phyloP scores from a whole-genome alignment of 441 rosid species.

The Pelargonium cotyledonis region DNA sequence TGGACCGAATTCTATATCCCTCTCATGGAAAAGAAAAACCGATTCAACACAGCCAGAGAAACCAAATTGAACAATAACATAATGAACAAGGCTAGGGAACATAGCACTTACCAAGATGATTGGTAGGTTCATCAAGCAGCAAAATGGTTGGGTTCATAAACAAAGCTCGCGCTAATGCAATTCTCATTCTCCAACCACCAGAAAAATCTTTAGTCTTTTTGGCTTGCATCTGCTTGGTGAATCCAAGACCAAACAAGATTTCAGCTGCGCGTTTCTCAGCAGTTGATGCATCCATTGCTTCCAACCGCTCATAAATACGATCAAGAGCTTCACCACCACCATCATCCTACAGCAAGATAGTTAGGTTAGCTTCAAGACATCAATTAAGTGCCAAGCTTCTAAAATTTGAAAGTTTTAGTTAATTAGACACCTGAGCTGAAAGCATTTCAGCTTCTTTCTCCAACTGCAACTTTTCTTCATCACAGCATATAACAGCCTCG shows the following conservation, averaged over 20 bases:
- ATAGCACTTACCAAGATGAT: conserved; percentile 75
- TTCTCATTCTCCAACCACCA: conserved; percentile 99
- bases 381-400: background rate
- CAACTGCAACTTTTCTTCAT: conserved; percentile 77
- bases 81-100: background rate
- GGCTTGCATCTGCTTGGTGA: conserved; percentile 75
- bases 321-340: conserved; percentile 94
- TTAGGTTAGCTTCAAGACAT: background rate
- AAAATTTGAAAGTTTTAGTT: background rate
- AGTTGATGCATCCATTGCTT: conserved; percentile 81
- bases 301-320: conserved; percentile 76
- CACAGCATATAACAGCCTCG: conserved; percentile 81
- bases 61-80: background rate
- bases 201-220: conserved; percentile 88
- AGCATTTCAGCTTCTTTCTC: conserved; percentile 83
- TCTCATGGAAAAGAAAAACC: too few relatives aligned
- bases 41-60: too few relatives aligned
- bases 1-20: background rate
- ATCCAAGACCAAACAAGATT: conserved; percentile 89
- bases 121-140: conserved; percentile 90
- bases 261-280: conserved; percentile 99
- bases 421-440: conserved; percentile 50
- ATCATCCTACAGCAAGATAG: conserved; percentile 49
- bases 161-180: conserved; percentile 86
- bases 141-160: conserved; percentile 89